These are phyloP conservation scores for Pestalotiopsis sp. DNA, from an alignment of 2,329 filamentous ascomycete genomes.

Conservation along the genomic window DNA sequence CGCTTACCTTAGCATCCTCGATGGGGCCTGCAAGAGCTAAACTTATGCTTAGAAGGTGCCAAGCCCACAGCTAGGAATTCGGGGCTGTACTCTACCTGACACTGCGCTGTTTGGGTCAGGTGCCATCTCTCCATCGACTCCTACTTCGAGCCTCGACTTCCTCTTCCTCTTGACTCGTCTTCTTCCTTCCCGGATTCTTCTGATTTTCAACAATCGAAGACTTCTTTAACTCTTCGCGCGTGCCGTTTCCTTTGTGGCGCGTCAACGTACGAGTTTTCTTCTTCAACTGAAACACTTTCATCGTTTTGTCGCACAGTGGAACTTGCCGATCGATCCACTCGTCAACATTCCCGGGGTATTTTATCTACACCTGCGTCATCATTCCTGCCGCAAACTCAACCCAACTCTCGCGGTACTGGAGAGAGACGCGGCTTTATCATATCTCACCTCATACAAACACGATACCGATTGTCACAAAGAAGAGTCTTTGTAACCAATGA, in stretches of 20 bases:
- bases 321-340: background rate
- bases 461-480: background rate
- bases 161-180: background rate
- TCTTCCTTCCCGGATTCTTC: background rate
- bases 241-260: background rate
- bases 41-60: conserved; percentile 7
- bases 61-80: background rate
- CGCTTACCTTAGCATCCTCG: background rate
- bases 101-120: conserved; percentile 5
- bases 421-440: background rate
- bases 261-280: background rate
- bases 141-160: background rate
- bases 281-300: conserved; percentile 6
- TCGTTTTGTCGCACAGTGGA: background rate
- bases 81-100: conserved; percentile 9
- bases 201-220: background rate
- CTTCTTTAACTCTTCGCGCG: background rate
- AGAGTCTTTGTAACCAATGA: conserved; percentile 16
- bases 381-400: background rate
- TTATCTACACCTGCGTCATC: background rate
- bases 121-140: background rate
- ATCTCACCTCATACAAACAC: conserved; percentile 6
- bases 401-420: background rate
- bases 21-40: background rate
- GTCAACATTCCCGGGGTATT: background rate